These are phyloP conservation scores for Mercurialis annua DNA, from an alignment of 345 rosid genomes.

Conservation along the genomic window DNA sequence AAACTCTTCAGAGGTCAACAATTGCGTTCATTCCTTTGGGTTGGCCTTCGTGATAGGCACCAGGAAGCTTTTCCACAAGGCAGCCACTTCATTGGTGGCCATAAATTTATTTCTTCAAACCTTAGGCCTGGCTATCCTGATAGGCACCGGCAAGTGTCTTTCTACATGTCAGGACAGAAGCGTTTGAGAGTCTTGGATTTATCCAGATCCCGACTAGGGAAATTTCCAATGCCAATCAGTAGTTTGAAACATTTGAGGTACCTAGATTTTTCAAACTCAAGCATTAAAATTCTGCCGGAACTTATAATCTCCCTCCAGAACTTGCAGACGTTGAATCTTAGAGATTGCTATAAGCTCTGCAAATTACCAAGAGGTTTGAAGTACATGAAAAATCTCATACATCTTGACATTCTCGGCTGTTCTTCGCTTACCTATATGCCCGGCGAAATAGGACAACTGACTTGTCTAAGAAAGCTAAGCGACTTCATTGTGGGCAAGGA, in stretches of 20 bases:
- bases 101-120: too few relatives aligned
- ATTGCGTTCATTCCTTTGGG: background rate
- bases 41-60: too few relatives aligned
- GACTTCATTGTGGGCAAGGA: constrained; percentile 15
- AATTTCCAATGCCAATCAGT: background rate
- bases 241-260: constrained; percentile 24
- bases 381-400: constrained; percentile 3
- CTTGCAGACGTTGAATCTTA: background rate
- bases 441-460: constrained; percentile 8
- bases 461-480: constrained; percentile 13
- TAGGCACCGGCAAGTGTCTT: too few relatives aligned
- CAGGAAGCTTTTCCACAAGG: too few relatives aligned
- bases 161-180: background rate
- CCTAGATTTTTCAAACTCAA: background rate
- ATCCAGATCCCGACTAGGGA: background rate
- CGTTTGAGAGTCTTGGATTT: background rate
- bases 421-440: background rate
- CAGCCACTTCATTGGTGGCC: too few relatives aligned
- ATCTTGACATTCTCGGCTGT: background rate
- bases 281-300: background rate
- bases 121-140: background rate
- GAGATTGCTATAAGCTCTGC: background rate
- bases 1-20: background rate
- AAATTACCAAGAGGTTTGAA: constrained; percentile 1
- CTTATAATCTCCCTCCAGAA: background rate